Evolutionary conservation across 441 rosid species (phyloP), one percentile per base, ranked within the genome.

Genomic region (Macaranga tanarius): DNA sequence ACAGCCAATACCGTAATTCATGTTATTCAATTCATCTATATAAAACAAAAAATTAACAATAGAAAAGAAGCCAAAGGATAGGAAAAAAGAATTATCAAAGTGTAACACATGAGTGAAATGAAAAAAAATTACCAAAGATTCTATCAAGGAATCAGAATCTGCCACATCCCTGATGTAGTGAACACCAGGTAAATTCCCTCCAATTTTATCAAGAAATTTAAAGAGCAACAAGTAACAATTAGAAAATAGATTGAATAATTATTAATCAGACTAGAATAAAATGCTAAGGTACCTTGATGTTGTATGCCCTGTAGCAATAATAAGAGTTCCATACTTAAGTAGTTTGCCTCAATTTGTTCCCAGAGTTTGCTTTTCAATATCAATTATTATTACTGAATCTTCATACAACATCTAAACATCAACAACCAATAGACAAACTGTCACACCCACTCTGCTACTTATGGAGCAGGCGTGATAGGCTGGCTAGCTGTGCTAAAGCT

Each of bases 161-260:
- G 89, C 97, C 72, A 94, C 94, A 77, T 94, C 95, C 70, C 97
- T 84, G 72, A 90, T 89, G 75, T 90, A 90, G 86, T 90, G 99
- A 71, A 94, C 97, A 25, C 97, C 97, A 61, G 92, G 86, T 62
- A 92, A 84, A 78, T 82, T 84, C 71, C 97, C 97, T 58, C 97
- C 97, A 40, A 94, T 92, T 86, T 87, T 92, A 73, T 90, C 97
- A 0, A 95, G 97, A 77, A 94, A 87, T 81, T 97, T 92, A 73
- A 34, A 67, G 60, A 77, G 23, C 74, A 67, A 16, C 68, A 16
- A 31, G 12, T 59, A 19, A 23, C 76, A 68, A 71, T 52, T 2
- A 54, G 31, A 28, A 56, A 23, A 38, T 52, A 62, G 59, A 63
- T 20, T 59, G 20, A 5, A 44, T 31, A 34, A 57, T 13, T 9